phyloP scores from a whole-genome alignment of 2,329 filamentous ascomycete species.

The Aquanectria penicillioides region DNA sequence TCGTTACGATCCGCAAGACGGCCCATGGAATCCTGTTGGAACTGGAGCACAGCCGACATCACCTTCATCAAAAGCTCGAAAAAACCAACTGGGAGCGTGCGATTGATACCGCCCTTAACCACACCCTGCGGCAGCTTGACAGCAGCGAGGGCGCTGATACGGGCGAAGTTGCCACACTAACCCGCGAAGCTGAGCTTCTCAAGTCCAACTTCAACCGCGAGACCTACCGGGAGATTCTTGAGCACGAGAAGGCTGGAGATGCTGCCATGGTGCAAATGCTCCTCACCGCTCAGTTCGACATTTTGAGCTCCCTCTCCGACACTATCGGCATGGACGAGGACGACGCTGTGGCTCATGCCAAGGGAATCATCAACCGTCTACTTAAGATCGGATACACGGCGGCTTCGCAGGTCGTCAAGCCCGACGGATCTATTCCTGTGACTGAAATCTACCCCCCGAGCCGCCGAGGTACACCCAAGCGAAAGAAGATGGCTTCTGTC shows the following conservation, averaged over 20 bases:
- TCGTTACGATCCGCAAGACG: constrained; percentile 83
- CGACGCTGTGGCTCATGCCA: constrained; percentile 83
- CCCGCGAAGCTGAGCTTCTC: constrained; percentile 85
- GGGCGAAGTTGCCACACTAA: constrained; percentile 75
- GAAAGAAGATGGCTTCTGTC: constrained; percentile 64
- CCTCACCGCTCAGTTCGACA: constrained; percentile 91
- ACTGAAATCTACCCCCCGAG: constrained; percentile 76
- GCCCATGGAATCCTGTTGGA: constrained; percentile 90
- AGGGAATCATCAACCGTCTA: constrained; percentile 78
- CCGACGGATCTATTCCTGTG: constrained; percentile 74
- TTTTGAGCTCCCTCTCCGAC: constrained; percentile 82
- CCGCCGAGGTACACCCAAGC: constrained; percentile 80
- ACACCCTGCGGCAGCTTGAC: constrained; percentile 82
- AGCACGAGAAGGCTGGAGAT: constrained; percentile 86
- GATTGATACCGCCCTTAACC: constrained; percentile 87
- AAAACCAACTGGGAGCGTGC: constrained; percentile 88
- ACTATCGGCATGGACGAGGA: constrained; percentile 85
- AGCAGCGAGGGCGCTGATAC: constrained; percentile 60
- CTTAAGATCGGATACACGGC: constrained; percentile 80
- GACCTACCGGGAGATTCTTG: constrained; percentile 77
- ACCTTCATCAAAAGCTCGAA: constrained; percentile 85
- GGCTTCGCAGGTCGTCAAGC: constrained; percentile 87
- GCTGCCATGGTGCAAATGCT: constrained; percentile 82
- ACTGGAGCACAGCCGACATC: constrained; percentile 88
- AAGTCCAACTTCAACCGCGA: constrained; percentile 87